Evolutionary conservation across 225 moss, liverwort and hornwort species (phyloP).

Genomic region (Pleurozium schreberi): DNA sequence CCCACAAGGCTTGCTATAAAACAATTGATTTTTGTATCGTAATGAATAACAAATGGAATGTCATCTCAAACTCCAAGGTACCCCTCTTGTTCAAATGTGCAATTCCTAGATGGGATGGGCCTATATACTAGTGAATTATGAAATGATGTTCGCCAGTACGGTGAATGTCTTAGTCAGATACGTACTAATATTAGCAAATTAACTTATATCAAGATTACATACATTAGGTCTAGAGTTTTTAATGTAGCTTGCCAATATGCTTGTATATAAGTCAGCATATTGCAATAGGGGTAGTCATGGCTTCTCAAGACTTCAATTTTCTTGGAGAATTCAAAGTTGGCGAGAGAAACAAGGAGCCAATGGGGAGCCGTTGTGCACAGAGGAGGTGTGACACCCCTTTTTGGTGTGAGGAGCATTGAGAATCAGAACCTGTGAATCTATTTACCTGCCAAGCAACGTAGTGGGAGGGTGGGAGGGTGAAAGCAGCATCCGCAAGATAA

Average conservation of each 20-base stretch:
- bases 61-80: not conserved
- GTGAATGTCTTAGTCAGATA: not conserved
- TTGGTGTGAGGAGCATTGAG: no score
- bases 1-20: not conserved
- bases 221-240: not conserved
- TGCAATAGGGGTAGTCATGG: no score
- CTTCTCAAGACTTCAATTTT: no score
- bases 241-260: not conserved
- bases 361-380: no score
- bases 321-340: no score
- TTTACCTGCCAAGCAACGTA: no score
- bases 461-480: no score
- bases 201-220: not conserved
- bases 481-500: no score
- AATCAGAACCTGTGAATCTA: no score
- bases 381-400: no score
- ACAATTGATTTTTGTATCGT: not conserved
- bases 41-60: not conserved
- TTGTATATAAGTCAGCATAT: not conserved
- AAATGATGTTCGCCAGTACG: not conserved
- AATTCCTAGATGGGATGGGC: not conserved
- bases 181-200: not conserved
- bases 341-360: no score
- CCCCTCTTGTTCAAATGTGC: not conserved
- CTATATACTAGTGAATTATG: not conserved